Conservation (phyloP, 495 filamentous ascomycete genomes). For the Podospora bellae-mahoneyi region DNA sequence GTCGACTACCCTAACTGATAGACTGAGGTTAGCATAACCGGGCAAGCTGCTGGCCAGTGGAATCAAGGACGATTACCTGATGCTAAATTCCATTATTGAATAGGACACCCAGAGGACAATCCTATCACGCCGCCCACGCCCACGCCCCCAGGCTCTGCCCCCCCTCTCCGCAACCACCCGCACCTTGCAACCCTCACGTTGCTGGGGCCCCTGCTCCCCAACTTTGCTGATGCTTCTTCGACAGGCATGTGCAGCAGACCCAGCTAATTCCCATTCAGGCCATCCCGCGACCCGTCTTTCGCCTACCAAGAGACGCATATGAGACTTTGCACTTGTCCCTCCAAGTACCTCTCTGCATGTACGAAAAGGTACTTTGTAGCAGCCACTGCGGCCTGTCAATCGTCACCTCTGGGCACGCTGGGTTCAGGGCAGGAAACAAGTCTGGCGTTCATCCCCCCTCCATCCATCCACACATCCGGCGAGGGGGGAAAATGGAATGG, state of each 20-base stretch:
- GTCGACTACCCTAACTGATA: too few relatives aligned
- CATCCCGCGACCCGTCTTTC: constrained; percentile 25
- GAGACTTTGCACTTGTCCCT: constrained; percentile 6
- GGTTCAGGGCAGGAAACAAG: constrained; percentile 16
- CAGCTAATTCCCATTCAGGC: constrained; percentile 16
- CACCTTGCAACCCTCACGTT: not conserved
- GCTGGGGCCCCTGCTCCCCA: constrained; percentile 5
- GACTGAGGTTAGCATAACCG: too few relatives aligned
- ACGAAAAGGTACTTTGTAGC: constrained; percentile 16
- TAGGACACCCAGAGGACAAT: not conserved
- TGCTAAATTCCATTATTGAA: not conserved
- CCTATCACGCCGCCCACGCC: constrained; percentile 6
- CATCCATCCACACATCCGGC: constrained; percentile 13
- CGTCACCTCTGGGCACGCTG: not conserved
- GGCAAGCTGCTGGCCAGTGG: too few relatives aligned
- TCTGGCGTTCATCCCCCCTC: not conserved
- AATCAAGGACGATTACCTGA: not conserved
- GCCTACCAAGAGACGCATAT: constrained; percentile 13
- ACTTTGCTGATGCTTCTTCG: not conserved
- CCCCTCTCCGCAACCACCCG: not conserved
- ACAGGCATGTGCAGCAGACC: not conserved
- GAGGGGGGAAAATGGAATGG: not conserved
- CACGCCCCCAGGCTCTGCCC: not conserved
- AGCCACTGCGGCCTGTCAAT: constrained; percentile 23
- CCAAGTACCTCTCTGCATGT: not conserved